Base-by-base conservation (phyloP, 768 basidiomycete genomes). In the Candolleomyces aberdarensis region DNA sequence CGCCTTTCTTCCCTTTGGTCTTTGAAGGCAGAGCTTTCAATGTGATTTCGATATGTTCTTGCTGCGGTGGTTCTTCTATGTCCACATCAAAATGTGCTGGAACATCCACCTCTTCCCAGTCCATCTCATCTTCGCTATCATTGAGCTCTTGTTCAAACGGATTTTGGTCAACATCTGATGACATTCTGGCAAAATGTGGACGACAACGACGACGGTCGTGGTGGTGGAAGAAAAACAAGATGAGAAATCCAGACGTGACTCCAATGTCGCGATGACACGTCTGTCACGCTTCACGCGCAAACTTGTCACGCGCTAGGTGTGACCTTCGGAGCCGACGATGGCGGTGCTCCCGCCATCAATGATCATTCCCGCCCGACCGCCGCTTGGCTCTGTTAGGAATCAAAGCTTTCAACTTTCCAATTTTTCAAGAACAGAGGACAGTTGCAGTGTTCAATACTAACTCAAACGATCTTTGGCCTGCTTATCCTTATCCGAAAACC, bases 101-200 rank as follows among this genome's bases (percentile, higher is more conserved):
- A 3, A 91, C 83, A 44, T 80, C 78, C 14, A 92, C 85, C 70
- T 92, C 89, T 71, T 92, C 89, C 90, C 89, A 91, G 69, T 92
- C 90, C 62, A 84, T 78, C 46, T 90, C 90, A 66, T 90, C 87
- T 66, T 89, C 87, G 62, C 76, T 81, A 65, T 80, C 79, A 29
- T 20, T 8, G 14, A 10, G 19, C 26, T 54, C 52, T 54, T 54
- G 52, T 8, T 54, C 52, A 39, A 54, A 54, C 6, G 17, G 52
- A 15, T 54, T 54, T 17, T 26, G 26, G 29, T 54, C 52, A 54
- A 39, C 52, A 39, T 54, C 52, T 31, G 52, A 54, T 39, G 52
- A 54, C 52, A 54, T 54, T 32, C 6, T 39, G 10, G 32, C 19
- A 29, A 29, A 51, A 54, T 19, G 52, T 26, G 32, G 26, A 26